These are phyloP conservation scores for Talaromyces ruber DNA, from an alignment of 495 filamentous ascomycete genomes.

Conservation along the genomic window DNA sequence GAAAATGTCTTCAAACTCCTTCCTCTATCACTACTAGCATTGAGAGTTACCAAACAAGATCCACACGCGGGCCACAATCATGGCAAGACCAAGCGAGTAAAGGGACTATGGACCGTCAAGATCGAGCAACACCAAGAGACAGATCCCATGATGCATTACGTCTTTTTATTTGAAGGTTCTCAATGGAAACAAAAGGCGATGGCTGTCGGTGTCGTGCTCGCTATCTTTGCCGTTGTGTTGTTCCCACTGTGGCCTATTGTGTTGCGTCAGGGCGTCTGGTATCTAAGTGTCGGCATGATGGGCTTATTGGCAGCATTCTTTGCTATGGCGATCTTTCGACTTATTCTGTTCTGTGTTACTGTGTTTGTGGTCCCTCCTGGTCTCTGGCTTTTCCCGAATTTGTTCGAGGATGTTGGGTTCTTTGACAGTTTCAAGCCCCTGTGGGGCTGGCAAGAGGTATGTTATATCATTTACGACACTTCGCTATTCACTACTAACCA, in stretches of 20 bases:
- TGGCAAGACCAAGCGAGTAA: conserved; percentile 77
- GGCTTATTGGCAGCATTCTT: conserved; percentile 92
- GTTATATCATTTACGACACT: conserved; percentile 12
- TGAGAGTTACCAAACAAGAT: conserved; percentile 83
- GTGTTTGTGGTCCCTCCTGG: conserved; percentile 79
- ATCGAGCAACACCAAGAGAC: conserved; percentile 97
- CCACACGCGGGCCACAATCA: conserved; percentile 64
- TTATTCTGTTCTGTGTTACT: conserved; percentile 91
- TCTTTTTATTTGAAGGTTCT: conserved; percentile 92
- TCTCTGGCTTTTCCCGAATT: conserved; percentile 94
- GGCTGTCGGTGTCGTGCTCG: conserved; percentile 68
- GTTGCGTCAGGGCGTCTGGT: conserved; percentile 91
- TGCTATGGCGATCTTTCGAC: conserved; percentile 90
- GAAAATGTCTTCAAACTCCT: conserved; percentile 94
- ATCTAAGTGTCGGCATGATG: conserved; percentile 90
- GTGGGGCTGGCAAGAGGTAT: conserved; percentile 98
- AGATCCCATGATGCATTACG: conserved; percentile 82
- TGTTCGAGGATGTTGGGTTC: conserved; percentile 98
- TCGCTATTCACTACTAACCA: conserved; percentile 16
- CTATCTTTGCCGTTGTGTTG: conserved; percentile 81
- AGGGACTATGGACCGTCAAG: conserved; percentile 93
- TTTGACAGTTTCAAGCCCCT: conserved; percentile 94
- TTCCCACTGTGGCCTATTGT: conserved; percentile 96
- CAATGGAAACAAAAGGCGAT: conserved; percentile 91
- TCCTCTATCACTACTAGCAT: conserved; percentile 86